Evolutionary conservation across 306 rosid species (phyloP), one percentile per base, ranked within the genome.

Genomic region (Pterocarpus macrocarpus): DNA sequence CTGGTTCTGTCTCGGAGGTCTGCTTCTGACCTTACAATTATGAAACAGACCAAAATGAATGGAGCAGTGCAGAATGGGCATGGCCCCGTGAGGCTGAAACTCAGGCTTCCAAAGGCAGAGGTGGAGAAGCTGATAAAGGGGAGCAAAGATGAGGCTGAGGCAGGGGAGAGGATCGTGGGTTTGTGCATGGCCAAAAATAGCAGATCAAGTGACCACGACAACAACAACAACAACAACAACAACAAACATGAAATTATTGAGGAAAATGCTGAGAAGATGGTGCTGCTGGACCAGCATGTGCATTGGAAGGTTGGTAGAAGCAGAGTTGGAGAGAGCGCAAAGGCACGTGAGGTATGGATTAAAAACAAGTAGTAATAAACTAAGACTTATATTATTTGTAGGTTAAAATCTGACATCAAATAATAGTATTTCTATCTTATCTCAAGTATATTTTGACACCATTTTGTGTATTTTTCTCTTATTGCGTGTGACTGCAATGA

Each of bases 71-170:
- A n/a, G 28, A 66, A 68, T 2, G 86, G 75, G 34, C 55, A 75
- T 3, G 90, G 81, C 13, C 71, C 83, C 43, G 53, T 83, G 85
- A 83, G 97, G 76, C 62, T 96, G 81, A 90, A 83, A 86, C 72
- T 93, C 90, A 88, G 86, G 88, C 88, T 96, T 44, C 98, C 94
- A 0, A 92, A 57, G 83, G 85, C 84, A 0, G 91, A 96, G 14
- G 94, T 96, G 5, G 97, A 93, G 92, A 92, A 59, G 80, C 55
- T 93, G 79, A 82, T 95, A 81, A 84, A 71, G 57, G 94, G 91
- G 32, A 85, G 94, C 52, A 89, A 65, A 71, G 85, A 88, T 67
- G 88, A 88, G 50, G 87, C 34, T 17, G 99, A 95, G 59, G 98
- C 88, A 2, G 94, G 91, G 1, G 87, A 90, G 87, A 93, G 73